These are phyloP conservation scores for Pleurozium schreberi DNA, from an alignment of 225 moss, liverwort and hornwort species.

Conservation along the genomic window DNA sequence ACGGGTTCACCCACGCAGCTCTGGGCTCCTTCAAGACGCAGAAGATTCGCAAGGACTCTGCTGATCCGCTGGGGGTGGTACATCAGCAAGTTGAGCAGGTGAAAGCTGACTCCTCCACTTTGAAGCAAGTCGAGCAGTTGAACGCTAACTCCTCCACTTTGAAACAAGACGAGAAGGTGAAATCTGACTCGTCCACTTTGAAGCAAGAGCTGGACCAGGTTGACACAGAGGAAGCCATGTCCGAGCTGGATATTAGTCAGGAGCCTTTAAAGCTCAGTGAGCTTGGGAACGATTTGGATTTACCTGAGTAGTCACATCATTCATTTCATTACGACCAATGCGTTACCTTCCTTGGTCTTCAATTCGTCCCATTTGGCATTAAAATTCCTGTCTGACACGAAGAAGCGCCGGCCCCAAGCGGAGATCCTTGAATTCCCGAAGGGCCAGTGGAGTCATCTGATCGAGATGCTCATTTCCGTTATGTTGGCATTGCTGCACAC, in stretches of 20 bases:
- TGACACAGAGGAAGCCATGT: background rate
- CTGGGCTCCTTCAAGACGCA: slow-evolving; percentile 36
- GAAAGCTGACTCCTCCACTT: background rate
- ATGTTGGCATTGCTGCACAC: background rate
- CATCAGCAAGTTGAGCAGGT: background rate
- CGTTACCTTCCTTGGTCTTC: background rate
- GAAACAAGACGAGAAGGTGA: background rate
- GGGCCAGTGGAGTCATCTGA: background rate
- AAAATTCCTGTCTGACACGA: background rate
- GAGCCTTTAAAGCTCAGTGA: background rate
- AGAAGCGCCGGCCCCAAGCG: background rate
- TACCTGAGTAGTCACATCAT: background rate
- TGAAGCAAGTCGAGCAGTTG: background rate
- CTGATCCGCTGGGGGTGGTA: slow-evolving; percentile 10
- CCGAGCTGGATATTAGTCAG: background rate
- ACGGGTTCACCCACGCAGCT: slow-evolving; percentile 39
- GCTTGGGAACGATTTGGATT: background rate
- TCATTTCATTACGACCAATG: background rate
- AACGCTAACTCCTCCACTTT: background rate
- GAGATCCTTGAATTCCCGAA: background rate
- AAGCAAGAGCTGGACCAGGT: background rate
- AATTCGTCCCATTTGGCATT: background rate
- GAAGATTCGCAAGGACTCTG: slow-evolving; percentile 22
- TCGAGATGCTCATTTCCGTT: background rate
- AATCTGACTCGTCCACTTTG: background rate